Base-by-base conservation (phyloP, 2,329 filamentous ascomycete genomes). In the Ophiostoma ulmi region DNA sequence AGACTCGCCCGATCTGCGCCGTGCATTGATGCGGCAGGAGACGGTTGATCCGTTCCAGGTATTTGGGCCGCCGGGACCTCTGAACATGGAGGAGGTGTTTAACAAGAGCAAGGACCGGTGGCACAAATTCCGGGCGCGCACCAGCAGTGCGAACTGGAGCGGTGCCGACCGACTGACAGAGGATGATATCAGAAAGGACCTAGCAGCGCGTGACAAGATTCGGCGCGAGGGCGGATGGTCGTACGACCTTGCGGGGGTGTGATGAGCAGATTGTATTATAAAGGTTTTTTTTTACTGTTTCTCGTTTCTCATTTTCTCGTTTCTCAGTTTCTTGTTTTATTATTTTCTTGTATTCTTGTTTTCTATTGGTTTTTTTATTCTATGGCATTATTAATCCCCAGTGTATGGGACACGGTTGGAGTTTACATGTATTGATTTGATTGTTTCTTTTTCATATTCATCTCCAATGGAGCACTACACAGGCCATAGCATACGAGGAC, bases 11-110 rank as follows among this genome's bases (percentile, higher is more conserved):
- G 90, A 92, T 73, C 86, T 99, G 65, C 88, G 90, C 22, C 84
- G 87, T 69, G 87, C 92, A 70, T 86, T 99, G 36, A 86, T 90
- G 72, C 85, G 88, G 68, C 96, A 99, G 78, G 94, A 99, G 79
- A 87, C 88, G 11, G 86, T 95, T 75, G 93, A 99, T 76, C 92
- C 93, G 0, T 88, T 92, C 76, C 83, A 86, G 52, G 91, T 99
- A 69, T 99, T 99, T 77, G 95, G 95, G 0, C 91, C 92, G 0
- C 93, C 97, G 35, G 90, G 87, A 13, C 92, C 93, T 14, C 84
- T 99, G 74, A 92, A 93, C 77, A 95, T 99, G 90, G 96, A 99
- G 77, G 94, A 98, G 78, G 93, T 97, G 41, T 99, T 99, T 81
- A 91, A 86, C 80, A 92, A 93, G 79, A 94, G 91, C 80, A 93